Base-by-base conservation (phyloP, 306 rosid genomes). In the Ormosia emarginata region DNA sequence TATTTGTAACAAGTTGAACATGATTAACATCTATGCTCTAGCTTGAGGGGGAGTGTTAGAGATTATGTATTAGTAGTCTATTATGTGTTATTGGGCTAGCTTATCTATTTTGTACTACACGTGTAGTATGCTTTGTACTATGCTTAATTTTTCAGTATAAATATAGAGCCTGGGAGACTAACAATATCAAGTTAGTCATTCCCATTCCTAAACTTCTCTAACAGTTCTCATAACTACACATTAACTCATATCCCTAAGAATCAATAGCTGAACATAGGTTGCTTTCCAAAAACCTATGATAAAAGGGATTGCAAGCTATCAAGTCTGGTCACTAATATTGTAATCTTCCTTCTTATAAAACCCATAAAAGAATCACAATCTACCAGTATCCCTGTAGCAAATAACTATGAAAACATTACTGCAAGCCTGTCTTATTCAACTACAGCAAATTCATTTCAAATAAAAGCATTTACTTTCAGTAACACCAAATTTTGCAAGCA, bases 211-310 rank as follows among this genome's bases (percentile, higher is more conserved):
- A 24, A 24, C 24, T 24, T 24, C 24, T 24, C 24, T 0, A 24
- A 24, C 24, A 24, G 24, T 24, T 24, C 24, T 24, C 24, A 24
- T 10, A 46, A 46, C 13, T 46, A 46, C 9, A 2, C 12, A 8
- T 13, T 46, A 46, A 8, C 50, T 46, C 50, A 10, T 46, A 40
- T 40, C 13, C 50, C 50, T 8, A 46, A 46, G 50, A 52, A 13
- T 52, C 17, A 13, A 52, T 1, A 4, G 7, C 24, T n/a, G 57
- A 76, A 30, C 49, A 90, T 87, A 49, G 90, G 88, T 72, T 88
- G 92, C 71, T 90, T 92, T 85, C 92, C 97, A 41, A 91, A 94
- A 85, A 87, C 92, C 87, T 88, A 82, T 17, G 87, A 77, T 73
- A 90, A 73, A 72, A 87, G 88, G 69, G 90, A 85, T 71, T 81